A percentile compares a stretch with the other conserved stretches of the same genome.
These are phyloP conservation scores for Ammopiptanthus mongolicus DNA, from an alignment of 306 rosid species.

Conservation along the genomic window DNA sequence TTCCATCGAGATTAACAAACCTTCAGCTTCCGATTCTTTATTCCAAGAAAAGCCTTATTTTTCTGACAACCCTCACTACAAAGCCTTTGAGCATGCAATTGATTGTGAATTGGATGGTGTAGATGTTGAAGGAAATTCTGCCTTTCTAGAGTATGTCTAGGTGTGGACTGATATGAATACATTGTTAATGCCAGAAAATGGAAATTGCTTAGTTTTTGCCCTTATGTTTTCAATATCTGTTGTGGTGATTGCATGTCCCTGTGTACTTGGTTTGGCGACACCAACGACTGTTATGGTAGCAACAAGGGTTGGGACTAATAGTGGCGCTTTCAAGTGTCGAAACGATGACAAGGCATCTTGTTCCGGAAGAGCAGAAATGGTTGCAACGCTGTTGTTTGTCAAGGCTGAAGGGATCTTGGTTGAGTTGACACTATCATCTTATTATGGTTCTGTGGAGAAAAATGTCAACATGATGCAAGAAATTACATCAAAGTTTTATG, in stretches of 20 bases:
- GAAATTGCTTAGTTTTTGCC: slow-evolving; percentile 89
- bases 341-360: no score
- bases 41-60: slow-evolving; percentile 50
- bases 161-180: slow-evolving; percentile 99
- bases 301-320: slow-evolving; percentile 94
- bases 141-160: slow-evolving; percentile 89
- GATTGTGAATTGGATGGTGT: slow-evolving; percentile 71
- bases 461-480: no score
- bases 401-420: no score
- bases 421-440: no score
- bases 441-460: no score
- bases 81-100: slow-evolving; percentile 71
- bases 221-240: slow-evolving; percentile 96
- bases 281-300: slow-evolving; percentile 99
- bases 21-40: slow-evolving; percentile 47
- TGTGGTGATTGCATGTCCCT: slow-evolving; percentile 97
- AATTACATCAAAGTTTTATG: no score
- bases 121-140: slow-evolving; percentile 79
- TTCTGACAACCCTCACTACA: slow-evolving; percentile 85
- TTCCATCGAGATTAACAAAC: slow-evolving; percentile 34
- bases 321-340: slow-evolving; percentile 52
- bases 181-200: slow-evolving; percentile 64
- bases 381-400: no score
- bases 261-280: slow-evolving; percentile 98
- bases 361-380: no score